phyloP scores from a whole-genome alignment of 1,284 basidiomycete species.

The Apiotrichum brassicae region DNA sequence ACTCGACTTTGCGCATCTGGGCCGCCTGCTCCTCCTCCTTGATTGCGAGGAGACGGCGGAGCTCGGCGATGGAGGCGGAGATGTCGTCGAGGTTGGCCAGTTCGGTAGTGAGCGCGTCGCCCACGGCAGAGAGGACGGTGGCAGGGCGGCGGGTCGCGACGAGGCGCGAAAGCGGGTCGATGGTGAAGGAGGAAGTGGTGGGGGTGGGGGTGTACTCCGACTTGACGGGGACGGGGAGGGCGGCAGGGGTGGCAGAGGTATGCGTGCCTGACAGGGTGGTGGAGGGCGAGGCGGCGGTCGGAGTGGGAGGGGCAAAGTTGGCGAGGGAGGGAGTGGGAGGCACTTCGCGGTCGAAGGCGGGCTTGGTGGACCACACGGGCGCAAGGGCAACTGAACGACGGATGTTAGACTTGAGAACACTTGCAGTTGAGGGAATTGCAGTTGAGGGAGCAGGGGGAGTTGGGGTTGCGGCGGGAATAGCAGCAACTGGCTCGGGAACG shows the following conservation, averaged over 20 bases:
- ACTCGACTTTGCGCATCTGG: conserved; percentile 3
- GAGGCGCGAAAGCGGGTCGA: conserved; percentile 5
- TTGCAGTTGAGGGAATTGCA: neutral
- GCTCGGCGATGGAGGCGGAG: conserved; percentile 3
- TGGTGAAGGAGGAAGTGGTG: neutral
- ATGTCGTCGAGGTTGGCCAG: neutral
- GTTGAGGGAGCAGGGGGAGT: neutral
- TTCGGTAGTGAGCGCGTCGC: neutral
- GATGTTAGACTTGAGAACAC: neutral
- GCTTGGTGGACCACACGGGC: conserved; percentile 5
- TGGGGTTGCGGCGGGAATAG: neutral
- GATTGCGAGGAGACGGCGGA: conserved; percentile 1
- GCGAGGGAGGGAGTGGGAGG: neutral
- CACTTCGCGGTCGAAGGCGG: neutral
- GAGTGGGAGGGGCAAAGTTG: neutral
- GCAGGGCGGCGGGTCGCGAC: conserved; percentile 3
- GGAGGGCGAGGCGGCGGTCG: conserved; percentile 9
- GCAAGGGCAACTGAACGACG: conserved; percentile 1
- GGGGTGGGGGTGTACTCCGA: neutral
- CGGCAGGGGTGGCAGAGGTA: neutral
- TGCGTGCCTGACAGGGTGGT: neutral
- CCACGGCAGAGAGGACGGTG: neutral
- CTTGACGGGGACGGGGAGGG: neutral
- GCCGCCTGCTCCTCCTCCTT: conserved; percentile 6
- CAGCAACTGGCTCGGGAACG: neutral